These are phyloP conservation scores for Pseudogymnoascus sp. DNA, from an alignment of 2,329 filamentous ascomycete species.

Conservation along the genomic window DNA sequence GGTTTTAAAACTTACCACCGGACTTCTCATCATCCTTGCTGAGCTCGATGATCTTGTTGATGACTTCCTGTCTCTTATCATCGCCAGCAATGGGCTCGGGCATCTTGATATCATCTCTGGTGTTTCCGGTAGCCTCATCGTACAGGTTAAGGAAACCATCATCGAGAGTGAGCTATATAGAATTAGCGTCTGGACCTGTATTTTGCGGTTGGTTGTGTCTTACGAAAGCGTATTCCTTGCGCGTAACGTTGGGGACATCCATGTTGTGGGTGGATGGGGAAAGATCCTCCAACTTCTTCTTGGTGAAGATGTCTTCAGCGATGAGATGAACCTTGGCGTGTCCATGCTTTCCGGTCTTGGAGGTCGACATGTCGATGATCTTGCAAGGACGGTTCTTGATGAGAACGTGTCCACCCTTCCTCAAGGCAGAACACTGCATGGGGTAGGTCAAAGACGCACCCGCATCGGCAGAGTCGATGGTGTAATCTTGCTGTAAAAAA, in stretches of 20 bases:
- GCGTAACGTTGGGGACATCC: conserved; percentile 91
- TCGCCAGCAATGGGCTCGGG: conserved; percentile 68
- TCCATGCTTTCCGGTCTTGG: conserved; percentile 99
- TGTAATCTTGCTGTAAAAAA: conserved; percentile 38
- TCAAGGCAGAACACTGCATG: conserved; percentile 99
- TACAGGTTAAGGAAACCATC: conserved; percentile 95
- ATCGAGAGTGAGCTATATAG: conserved; percentile 78
- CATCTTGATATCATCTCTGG: conserved; percentile 92
- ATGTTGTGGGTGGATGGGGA: conserved; percentile 97
- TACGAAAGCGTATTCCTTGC: conserved; percentile 91
- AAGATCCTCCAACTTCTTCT: conserved; percentile 99
- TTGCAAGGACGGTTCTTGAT: conserved; percentile 99
- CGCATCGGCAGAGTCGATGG: conserved; percentile 92
- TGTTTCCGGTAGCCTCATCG: conserved; percentile 67
- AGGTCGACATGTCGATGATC: conserved; percentile 99
- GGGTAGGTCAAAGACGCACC: conserved; percentile 91
- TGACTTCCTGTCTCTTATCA: conserved; percentile 40
- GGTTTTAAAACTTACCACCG: conserved; percentile 62
- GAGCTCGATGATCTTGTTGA: conserved; percentile 76
- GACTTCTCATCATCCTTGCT: conserved; percentile 85
- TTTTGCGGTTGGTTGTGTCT: conserved; percentile 37
- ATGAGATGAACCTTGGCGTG: conserved; percentile 99
- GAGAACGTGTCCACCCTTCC: conserved; percentile 98
- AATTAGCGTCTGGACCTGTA: background rate
- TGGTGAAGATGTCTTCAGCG: conserved; percentile 97